phyloP scores from a whole-genome alignment of 2,329 filamentous ascomycete species.

The Nigrospora osmanthi region DNA sequence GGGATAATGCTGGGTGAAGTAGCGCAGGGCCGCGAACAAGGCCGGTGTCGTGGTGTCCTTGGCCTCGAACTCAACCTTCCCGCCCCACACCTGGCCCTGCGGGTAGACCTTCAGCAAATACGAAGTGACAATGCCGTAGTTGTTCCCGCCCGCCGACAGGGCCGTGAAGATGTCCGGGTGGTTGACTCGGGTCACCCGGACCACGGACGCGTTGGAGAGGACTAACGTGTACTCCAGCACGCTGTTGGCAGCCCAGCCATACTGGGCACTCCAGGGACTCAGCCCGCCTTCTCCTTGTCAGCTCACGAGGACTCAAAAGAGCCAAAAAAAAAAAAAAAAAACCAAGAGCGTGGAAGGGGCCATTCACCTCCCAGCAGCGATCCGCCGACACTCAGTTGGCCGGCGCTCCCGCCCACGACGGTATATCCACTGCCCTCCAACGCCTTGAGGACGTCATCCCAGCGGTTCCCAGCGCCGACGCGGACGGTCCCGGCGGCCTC shows the following conservation, averaged over 20 bases:
- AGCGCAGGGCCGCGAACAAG: conserved; percentile 38
- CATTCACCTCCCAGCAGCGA: conserved; percentile 44
- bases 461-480: conserved; percentile 37
- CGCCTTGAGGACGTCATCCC: conserved; percentile 29
- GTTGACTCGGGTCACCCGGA: conserved; percentile 30
- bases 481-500: conserved; percentile 25
- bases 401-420: conserved; percentile 34
- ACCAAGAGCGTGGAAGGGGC: no score
- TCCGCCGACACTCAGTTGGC: conserved; percentile 38
- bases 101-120: conserved; percentile 34
- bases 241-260: conserved; percentile 43
- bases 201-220: conserved; percentile 37
- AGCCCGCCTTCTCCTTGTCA: conserved; percentile 10
- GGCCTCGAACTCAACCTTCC: conserved; percentile 29
- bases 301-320: background rate
- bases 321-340: no score
- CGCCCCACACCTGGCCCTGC: conserved; percentile 33
- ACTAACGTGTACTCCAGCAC: conserved; percentile 44
- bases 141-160: conserved; percentile 49
- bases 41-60: conserved; percentile 18
- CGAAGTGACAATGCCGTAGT: conserved; percentile 43
- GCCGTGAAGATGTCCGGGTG: conserved; percentile 43
- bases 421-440: conserved; percentile 32
- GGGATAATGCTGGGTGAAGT: conserved; percentile 49
- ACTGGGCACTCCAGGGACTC: conserved; percentile 41